Evolutionary conservation across 441 rosid species (phyloP).

Genomic region (Mallotus repandus): DNA sequence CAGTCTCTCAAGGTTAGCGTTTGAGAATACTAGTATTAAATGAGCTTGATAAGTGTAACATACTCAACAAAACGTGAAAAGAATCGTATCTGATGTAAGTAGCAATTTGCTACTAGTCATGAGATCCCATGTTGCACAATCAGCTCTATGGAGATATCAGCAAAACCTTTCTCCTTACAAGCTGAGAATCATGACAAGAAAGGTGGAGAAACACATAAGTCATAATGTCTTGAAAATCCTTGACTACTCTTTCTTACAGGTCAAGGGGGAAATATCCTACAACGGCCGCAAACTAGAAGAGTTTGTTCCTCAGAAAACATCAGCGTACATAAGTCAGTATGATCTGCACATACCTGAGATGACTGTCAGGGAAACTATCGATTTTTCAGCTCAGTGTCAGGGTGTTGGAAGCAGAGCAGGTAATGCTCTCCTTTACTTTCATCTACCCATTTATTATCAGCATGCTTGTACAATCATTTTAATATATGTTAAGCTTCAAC

Average conservation of each 20-base stretch:
- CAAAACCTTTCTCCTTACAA: background rate
- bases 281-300: constrained; percentile 52
- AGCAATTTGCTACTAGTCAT: background rate
- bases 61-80: too few relatives aligned
- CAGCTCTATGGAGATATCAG: too few relatives aligned
- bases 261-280: constrained; percentile 47
- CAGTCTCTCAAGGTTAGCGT: constrained; percentile 40
- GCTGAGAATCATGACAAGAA: background rate
- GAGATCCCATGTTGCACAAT: background rate
- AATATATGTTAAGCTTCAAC: background rate
- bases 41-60: background rate
- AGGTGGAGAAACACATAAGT: background rate
- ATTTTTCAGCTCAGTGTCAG: constrained; percentile 51
- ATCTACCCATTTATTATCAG: background rate
- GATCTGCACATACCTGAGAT: constrained; percentile 68
- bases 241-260: constrained; percentile 27
- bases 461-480: too few relatives aligned
- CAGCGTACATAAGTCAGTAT: constrained; percentile 62
- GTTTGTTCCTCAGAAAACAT: constrained; percentile 47
- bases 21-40: background rate
- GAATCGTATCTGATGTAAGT: too few relatives aligned
- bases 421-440: background rate
- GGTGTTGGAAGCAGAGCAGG: constrained; percentile 57
- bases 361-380: constrained; percentile 60
- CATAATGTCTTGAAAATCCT: background rate